Percentiles rank a stretch among this genome's conserved stretches.
Conservation (phyloP, 495 filamentous ascomycete genomes). For the Penicillium ochrochloron region DNA sequence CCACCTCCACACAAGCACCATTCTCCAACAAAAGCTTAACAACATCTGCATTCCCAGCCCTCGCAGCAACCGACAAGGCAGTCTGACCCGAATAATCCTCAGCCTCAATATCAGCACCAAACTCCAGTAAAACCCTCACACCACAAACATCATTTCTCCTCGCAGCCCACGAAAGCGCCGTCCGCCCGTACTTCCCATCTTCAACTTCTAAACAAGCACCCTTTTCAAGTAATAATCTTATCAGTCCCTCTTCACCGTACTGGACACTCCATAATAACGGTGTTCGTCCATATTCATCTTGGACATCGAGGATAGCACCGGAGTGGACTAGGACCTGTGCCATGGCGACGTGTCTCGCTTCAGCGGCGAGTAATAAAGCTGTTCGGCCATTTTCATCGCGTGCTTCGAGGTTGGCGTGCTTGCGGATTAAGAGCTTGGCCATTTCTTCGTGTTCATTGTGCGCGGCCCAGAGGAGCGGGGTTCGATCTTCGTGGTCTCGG, state of each 20-base stretch:
- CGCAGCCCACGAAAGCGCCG: constrained; percentile 4
- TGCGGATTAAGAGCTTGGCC: not conserved
- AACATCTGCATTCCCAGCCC: not conserved
- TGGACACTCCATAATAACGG: not conserved
- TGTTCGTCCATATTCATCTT: not conserved
- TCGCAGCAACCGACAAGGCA: not conserved
- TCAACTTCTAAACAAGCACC: not conserved
- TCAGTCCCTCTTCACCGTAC: not conserved
- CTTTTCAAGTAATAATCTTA: not conserved
- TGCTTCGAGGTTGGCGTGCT: not conserved
- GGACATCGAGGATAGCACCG: not conserved
- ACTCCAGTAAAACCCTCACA: not conserved
- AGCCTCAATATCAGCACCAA: not conserved
- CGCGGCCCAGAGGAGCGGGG: not conserved
- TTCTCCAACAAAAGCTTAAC: not conserved
- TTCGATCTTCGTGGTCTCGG: not conserved
- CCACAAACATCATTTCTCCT: not conserved
- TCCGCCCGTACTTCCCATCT: not conserved
- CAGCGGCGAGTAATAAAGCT: not conserved
- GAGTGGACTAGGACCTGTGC: not conserved
- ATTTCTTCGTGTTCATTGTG: not conserved
- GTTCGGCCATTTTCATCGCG: not conserved
- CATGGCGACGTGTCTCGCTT: not conserved
- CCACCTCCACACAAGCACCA: not conserved
- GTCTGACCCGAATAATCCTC: not conserved